Evolutionary conservation across 768 basidiomycete species (phyloP).

Genomic region (Phylloporus sp.): DNA sequence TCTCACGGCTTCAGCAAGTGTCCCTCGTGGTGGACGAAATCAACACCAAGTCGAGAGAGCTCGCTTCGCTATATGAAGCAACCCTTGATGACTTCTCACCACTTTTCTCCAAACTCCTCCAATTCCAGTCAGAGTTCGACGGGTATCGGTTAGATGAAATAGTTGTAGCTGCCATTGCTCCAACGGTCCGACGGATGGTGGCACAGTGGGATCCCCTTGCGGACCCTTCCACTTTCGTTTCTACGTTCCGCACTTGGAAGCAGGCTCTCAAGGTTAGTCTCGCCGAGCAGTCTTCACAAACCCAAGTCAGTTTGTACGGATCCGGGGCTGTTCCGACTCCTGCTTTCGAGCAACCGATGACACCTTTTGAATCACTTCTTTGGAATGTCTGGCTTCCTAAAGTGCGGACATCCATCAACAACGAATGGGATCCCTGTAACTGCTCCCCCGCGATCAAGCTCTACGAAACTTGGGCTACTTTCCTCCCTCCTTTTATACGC

Average conservation of each 20-base stretch:
- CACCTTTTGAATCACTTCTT: conserved; percentile 87
- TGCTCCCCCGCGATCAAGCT: conserved; percentile 74
- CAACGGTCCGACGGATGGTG: conserved; percentile 67
- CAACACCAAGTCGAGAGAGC: conserved; percentile 55
- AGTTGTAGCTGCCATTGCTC: conserved; percentile 87
- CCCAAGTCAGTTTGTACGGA: conserved; percentile 58
- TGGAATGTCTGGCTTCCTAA: conserved; percentile 96
- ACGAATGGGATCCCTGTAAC: conserved; percentile 80
- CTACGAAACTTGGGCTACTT: conserved; percentile 82
- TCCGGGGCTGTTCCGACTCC: conserved; percentile 32
- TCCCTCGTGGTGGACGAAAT: conserved; percentile 74
- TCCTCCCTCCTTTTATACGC: conserved; percentile 85
- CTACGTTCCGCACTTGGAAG: conserved; percentile 67
- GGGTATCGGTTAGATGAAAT: conserved; percentile 83
- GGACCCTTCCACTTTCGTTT: conserved; percentile 59
- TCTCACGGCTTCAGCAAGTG: conserved; percentile 71
- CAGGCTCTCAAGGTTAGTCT: conserved; percentile 57
- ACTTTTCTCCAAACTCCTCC: conserved; percentile 66
- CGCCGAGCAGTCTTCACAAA: conserved; percentile 38
- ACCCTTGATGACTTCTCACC: conserved; percentile 71
- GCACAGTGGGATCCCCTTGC: conserved; percentile 80
- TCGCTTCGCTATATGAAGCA: conserved; percentile 60
- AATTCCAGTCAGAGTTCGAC: conserved; percentile 72
- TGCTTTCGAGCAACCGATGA: conserved; percentile 65
- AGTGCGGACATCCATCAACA: conserved; percentile 91